phyloP scores from a whole-genome alignment of 2,329 filamentous ascomycete species.

The Botrytis medusae region DNA sequence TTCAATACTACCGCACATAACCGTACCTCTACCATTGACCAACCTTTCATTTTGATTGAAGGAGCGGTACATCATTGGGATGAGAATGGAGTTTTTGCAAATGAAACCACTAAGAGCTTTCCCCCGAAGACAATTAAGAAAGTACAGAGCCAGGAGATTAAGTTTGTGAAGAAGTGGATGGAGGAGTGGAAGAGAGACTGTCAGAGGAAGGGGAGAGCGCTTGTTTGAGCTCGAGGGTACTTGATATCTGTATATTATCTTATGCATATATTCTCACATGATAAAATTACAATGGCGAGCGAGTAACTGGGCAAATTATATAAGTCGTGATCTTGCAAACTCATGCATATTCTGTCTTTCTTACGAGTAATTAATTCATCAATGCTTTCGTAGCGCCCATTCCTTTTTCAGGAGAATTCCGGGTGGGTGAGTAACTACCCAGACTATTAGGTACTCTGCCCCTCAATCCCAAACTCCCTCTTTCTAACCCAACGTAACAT shows the following conservation, averaged over 20 bases:
- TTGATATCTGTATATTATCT: neutral
- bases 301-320: neutral
- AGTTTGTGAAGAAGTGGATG: conserved; percentile 68
- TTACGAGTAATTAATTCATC: neutral
- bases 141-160: conserved; percentile 57
- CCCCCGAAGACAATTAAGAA: conserved; percentile 59
- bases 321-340: neutral
- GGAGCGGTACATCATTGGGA: conserved; percentile 83
- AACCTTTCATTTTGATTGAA: conserved; percentile 73
- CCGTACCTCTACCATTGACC: conserved; percentile 58
- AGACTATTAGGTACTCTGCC: neutral
- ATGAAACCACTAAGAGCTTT: conserved; percentile 54
- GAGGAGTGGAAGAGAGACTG: conserved; percentile 50
- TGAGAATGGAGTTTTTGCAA: conserved; percentile 65
- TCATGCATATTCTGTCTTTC: neutral
- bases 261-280: neutral
- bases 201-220: neutral
- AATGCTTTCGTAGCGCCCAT: neutral
- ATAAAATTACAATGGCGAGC: neutral
- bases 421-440: neutral
- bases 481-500: neutral
- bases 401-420: neutral
- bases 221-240: neutral
- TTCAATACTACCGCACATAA: conserved; percentile 48
- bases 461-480: neutral